A percentile compares a stretch with the other conserved stretches of the same genome.
These are phyloP conservation scores for Helianthus tuberosus DNA, from an alignment of 129 eudicot species.

Conservation along the genomic window DNA sequence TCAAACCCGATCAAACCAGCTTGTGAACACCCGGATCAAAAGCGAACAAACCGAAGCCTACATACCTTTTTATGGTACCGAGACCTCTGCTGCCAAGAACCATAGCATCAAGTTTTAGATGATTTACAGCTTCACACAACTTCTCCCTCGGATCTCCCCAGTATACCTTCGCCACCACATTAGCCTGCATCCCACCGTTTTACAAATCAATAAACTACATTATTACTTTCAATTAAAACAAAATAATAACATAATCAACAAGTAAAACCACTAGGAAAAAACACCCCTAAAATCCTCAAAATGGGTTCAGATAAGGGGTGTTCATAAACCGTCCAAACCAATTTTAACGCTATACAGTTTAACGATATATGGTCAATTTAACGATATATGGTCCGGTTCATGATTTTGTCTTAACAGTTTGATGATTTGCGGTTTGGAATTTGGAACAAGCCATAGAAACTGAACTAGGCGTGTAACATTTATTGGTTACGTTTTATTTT, in stretches of 20 bases:
- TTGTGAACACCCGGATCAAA: too few species aligned
- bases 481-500: too few species aligned
- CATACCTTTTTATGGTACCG: slow-evolving; percentile 66
- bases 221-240: not conserved
- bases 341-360: too few species aligned
- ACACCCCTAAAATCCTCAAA: not conserved
- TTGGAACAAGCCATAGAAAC: too few species aligned
- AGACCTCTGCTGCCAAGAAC: slow-evolving; percentile 85
- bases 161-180: slow-evolving; percentile 70
- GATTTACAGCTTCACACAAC: slow-evolving; percentile 64
- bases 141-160: slow-evolving; percentile 96
- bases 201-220: too few species aligned
- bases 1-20: too few species aligned
- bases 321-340: too few species aligned
- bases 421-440: too few species aligned
- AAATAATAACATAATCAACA: not conserved
- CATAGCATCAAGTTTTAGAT: slow-evolving; percentile 61
- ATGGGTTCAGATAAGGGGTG: not conserved
- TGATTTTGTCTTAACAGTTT: too few species aligned
- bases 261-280: not conserved
- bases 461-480: too few species aligned
- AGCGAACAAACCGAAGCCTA: not conserved
- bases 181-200: slow-evolving; percentile 39
- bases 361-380: too few species aligned
- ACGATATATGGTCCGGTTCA: too few species aligned